phyloP scores from a whole-genome alignment of 129 eudicot species.

The Logfia minima region DNA sequence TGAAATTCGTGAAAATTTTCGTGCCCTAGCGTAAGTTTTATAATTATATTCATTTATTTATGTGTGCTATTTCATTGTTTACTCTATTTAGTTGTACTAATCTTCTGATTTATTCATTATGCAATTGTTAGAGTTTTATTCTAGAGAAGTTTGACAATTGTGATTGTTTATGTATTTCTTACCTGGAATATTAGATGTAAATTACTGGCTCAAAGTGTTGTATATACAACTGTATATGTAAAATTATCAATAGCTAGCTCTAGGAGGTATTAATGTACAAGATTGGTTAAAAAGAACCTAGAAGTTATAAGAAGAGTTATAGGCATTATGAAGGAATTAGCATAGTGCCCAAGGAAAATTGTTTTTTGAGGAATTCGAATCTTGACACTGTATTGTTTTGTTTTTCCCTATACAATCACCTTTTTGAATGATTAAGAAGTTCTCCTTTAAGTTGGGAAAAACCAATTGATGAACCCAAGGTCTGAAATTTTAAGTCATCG shows the following conservation, averaged over 20 bases:
- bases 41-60: background rate
- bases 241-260: background rate
- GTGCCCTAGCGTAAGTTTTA: conserved; percentile 78
- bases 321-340: background rate
- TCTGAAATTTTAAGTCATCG: too few relatives aligned
- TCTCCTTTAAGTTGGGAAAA: too few relatives aligned
- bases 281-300: conserved; percentile 4
- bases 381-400: background rate
- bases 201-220: background rate
- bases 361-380: background rate
- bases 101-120: background rate
- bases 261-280: conserved; percentile 9
- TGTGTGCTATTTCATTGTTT: conserved; percentile 1
- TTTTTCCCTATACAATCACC: too few relatives aligned
- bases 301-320: background rate
- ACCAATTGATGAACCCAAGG: too few relatives aligned
- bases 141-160: background rate
- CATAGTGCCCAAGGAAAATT: background rate
- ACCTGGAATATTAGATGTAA: background rate
- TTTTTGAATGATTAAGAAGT: too few relatives aligned
- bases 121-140: background rate
- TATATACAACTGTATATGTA: background rate
- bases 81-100: background rate
- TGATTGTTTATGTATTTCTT: background rate
- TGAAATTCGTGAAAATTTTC: conserved; percentile 85